Evolutionary conservation across 306 rosid genomes (phyloP), one percentile per base, ranked within the genome.

Genomic region (Delonix regia): DNA sequence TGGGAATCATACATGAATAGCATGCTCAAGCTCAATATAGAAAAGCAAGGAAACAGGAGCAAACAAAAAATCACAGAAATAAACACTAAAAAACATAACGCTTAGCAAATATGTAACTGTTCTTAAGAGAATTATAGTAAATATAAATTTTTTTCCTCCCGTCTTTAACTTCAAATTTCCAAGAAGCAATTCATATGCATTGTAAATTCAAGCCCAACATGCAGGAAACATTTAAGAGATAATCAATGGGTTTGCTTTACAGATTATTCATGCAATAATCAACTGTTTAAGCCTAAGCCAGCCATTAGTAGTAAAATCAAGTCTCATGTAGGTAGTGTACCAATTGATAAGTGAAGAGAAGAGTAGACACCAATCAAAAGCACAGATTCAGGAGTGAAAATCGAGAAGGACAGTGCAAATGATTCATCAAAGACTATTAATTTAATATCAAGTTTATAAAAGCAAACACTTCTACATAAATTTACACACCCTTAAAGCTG

Each of bases 401-500:
- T 65, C 63, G 51, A 39, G 48, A 53, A 18, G 33, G 33, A 42
- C 16, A 19, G 56, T n/a, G 28, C 44, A 16, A 55, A 14, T n/a
- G 64, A 57, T 70, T 73, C 73, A 45, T 5, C 12, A 75, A 38
- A 52, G 48, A 38, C 34, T 24, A 49, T 41, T 60, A 19, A 81
- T 78, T 73, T 57, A 44, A 68, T 47, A 45, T 81, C 22, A 18
- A 68, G 22, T 68, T 4, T 42, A 27, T 11, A 33, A 38, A 62
- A 49, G 69, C 57, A 51, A n/a, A 24, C n/a, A 66, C 24, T 55
- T 67, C 19, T 8, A 10, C 56, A 82, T 48, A 67, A 73, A 76
- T 67, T 75, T 53, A 79, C 97, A 45, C 69, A 94, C 99, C 97
- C 87, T 91, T 82, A 95, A 86, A 70, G 99, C 98, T 79, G 97